These are phyloP conservation scores for Bipolaris sorokiniana DNA, from an alignment of 2,329 filamentous ascomycete species.

Conservation along the genomic window DNA sequence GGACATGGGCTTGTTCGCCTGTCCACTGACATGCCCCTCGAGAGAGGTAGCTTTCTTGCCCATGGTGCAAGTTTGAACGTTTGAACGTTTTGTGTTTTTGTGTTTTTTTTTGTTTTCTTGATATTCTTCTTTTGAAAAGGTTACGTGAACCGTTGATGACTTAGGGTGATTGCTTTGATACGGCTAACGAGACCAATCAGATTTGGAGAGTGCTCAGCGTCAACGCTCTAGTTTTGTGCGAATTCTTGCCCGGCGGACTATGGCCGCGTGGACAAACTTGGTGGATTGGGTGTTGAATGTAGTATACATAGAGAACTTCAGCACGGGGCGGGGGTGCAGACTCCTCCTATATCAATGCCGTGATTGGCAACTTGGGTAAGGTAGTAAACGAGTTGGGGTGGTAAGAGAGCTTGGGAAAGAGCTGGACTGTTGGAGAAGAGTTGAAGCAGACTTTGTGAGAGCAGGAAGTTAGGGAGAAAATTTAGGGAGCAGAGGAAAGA, in stretches of 20 bases:
- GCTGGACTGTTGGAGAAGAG: conserved; percentile 1
- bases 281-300: conserved; percentile 23
- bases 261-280: conserved; percentile 31
- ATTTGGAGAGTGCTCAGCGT: background rate
- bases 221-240: conserved; percentile 25
- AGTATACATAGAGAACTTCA: conserved; percentile 36
- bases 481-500: background rate
- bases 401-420: background rate
- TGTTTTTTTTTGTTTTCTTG: too few relatives aligned
- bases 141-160: background rate
- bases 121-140: background rate
- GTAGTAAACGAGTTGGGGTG: background rate
- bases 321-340: conserved; percentile 37
- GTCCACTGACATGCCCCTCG: conserved; percentile 47
- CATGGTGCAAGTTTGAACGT: conserved; percentile 19
- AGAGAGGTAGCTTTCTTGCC: conserved; percentile 26
- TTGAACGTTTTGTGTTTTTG: background rate
- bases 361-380: conserved; percentile 28
- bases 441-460: background rate
- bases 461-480: background rate
- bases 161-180: background rate
- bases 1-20: conserved; percentile 60
- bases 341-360: conserved; percentile 35
- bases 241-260: conserved; percentile 25
- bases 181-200: conserved; percentile 1